A percentile compares a stretch with the other conserved stretches of the same genome.
phyloP scores from a whole-genome alignment of 371 early-diverging fungal genomes.

The Entomophthora muscae region DNA sequence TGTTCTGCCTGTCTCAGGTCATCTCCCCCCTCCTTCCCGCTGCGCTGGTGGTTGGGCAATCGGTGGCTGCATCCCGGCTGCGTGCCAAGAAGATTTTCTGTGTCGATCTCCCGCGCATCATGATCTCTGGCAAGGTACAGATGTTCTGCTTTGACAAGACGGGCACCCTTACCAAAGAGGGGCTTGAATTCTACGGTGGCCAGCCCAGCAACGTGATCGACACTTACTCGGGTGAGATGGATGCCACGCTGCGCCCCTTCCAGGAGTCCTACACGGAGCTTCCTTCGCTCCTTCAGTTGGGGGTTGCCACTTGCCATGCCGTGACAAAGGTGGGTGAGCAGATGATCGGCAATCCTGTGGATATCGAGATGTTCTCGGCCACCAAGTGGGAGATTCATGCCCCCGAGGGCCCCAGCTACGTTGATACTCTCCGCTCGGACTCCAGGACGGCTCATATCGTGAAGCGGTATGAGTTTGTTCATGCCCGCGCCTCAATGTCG shows the following conservation, averaged over 20 bases:
- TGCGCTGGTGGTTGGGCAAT: constrained; percentile 75
- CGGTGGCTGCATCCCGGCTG: constrained; percentile 58
- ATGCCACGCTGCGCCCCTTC: not conserved
- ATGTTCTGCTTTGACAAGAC: constrained; percentile 88
- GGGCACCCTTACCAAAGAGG: constrained; percentile 42
- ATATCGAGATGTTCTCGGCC: constrained; percentile 76
- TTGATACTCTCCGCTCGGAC: constrained; percentile 23
- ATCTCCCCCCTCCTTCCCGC: constrained; percentile 44
- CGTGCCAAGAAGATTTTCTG: constrained; percentile 37
- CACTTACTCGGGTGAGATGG: not conserved
- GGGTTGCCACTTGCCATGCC: constrained; percentile 54
- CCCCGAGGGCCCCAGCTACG: constrained; percentile 12
- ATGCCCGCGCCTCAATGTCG: constrained; percentile 67
- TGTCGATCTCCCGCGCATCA: constrained; percentile 59
- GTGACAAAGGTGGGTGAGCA: constrained; percentile 46
- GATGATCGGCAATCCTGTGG: constrained; percentile 80
- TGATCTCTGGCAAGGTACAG: constrained; percentile 40
- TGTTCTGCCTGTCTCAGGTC: constrained; percentile 52
- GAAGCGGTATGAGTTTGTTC: constrained; percentile 73
- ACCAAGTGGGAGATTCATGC: constrained; percentile 24
- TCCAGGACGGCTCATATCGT: constrained; percentile 25
- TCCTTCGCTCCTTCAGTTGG: constrained; percentile 11
- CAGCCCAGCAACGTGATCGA: not conserved
- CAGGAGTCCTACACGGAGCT: not conserved
- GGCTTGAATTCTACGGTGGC: constrained; percentile 9